Conservation (phyloP, 179 eudicot genomes). For the Silene coronaria region DNA sequence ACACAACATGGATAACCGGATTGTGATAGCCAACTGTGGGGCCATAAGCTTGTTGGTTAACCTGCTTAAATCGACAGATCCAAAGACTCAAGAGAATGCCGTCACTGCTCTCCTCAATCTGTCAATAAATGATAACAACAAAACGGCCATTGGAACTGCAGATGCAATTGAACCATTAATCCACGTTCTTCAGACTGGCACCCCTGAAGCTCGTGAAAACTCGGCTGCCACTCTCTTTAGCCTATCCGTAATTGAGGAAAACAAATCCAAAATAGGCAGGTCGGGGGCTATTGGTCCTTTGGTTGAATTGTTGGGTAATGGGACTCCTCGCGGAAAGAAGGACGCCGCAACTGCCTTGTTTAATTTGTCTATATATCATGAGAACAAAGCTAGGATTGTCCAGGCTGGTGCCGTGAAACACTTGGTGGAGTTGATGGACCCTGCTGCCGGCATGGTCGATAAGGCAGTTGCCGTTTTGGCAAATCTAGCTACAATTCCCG, state of each 20-base stretch:
- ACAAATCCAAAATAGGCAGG: conserved; percentile 35
- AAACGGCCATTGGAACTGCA: conserved; percentile 35
- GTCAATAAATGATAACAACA: conserved; percentile 37
- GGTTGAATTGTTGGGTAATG: conserved; percentile 39
- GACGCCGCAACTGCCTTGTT: conserved; percentile 41
- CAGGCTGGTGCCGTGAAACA: conserved; percentile 50
- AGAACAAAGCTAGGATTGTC: conserved; percentile 35
- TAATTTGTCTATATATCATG: conserved; percentile 38
- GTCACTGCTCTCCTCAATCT: conserved; percentile 42
- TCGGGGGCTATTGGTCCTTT: conserved; percentile 42
- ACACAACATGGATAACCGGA: conserved; percentile 38
- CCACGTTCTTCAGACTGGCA: conserved; percentile 38
- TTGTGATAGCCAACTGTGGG: conserved; percentile 35
- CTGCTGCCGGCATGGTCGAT: conserved; percentile 60
- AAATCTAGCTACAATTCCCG: conserved; percentile 47
- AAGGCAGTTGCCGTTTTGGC: conserved; percentile 66
- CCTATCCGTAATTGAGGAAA: conserved; percentile 38
- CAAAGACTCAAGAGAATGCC: conserved; percentile 33
- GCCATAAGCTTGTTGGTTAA: conserved; percentile 32
- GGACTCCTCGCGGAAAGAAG: conserved; percentile 42
- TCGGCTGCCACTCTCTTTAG: conserved; percentile 46
- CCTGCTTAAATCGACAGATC: conserved; percentile 30
- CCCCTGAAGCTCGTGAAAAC: conserved; percentile 39
- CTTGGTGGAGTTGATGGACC: conserved; percentile 60
- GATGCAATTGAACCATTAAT: conserved; percentile 41